Evolutionary conservation across 306 rosid genomes (phyloP).

Genomic region (Vigna trinervia): DNA sequence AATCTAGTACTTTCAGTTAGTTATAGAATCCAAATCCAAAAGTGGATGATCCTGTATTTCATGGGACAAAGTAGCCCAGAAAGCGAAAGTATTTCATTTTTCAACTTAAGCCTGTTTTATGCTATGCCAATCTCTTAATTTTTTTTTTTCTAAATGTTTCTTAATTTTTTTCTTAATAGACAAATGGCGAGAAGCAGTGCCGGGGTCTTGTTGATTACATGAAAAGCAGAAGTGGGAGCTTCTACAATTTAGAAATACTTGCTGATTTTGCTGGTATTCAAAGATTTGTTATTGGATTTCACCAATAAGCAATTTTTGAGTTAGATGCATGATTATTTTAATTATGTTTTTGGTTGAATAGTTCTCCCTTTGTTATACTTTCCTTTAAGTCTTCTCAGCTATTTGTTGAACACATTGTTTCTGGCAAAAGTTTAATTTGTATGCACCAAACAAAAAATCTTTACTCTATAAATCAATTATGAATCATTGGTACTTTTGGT

Average conservation of each 20-base stretch:
- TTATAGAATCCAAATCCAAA: constrained; percentile 15
- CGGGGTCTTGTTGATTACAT: constrained; percentile 66
- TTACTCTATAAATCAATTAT: no score
- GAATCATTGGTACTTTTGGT: no score
- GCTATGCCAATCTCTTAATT: background rate
- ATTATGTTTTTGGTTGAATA: background rate
- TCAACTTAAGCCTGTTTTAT: background rate
- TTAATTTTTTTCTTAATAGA: constrained; percentile 56
- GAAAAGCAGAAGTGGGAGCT: constrained; percentile 61
- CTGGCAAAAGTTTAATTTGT: no score
- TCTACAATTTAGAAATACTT: constrained; percentile 59
- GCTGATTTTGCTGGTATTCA: constrained; percentile 72
- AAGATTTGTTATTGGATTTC: constrained; percentile 84
- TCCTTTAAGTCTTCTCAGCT: no score
- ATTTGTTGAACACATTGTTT: no score
- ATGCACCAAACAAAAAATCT: no score
- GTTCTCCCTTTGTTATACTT: background rate
- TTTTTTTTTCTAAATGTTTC: constrained; percentile 41
- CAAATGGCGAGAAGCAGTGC: constrained; percentile 88
- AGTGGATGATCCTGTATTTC: background rate
- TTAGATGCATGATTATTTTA: constrained; percentile 16
- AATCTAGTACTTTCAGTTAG: background rate
- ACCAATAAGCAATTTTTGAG: constrained; percentile 39
- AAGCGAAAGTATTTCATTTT: constrained; percentile 13
- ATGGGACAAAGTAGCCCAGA: background rate